Evolutionary conservation across 2,329 filamentous ascomycete genomes (phyloP).

Genomic region (Acrodontium crateriforme): DNA sequence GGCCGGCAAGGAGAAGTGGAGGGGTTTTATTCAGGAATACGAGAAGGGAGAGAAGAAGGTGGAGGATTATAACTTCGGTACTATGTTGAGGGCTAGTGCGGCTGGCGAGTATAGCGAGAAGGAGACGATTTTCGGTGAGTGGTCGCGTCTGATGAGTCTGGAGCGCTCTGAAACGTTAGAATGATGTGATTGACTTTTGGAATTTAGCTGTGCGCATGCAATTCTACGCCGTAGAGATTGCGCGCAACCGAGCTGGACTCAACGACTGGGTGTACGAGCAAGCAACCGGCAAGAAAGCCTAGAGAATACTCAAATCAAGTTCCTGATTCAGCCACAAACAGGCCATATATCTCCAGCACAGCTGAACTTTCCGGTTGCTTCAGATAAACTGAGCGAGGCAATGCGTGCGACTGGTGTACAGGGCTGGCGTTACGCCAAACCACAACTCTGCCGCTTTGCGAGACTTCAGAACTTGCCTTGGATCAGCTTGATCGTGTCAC

Average conservation of each 20-base stretch:
- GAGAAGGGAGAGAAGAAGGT: conserved; percentile 91
- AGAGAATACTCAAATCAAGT: too few relatives aligned
- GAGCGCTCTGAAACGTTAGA: not conserved
- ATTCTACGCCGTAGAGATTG: conserved; percentile 67
- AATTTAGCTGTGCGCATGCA: conserved; percentile 55
- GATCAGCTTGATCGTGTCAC: conserved; percentile 14
- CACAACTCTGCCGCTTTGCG: too few relatives aligned
- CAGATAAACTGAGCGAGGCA: too few relatives aligned
- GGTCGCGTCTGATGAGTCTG: not conserved
- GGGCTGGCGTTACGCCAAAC: too few relatives aligned
- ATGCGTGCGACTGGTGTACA: too few relatives aligned
- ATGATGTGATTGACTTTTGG: conserved; percentile 1
- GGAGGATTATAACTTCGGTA: conserved; percentile 97
- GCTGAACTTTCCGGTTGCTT: not conserved
- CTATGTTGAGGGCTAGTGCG: conserved; percentile 68
- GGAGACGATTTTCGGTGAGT: conserved; percentile 78
- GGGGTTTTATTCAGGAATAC: conserved; percentile 84
- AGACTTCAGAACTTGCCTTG: conserved; percentile 15
- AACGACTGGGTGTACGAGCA: conserved; percentile 97
- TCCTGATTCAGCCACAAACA: too few relatives aligned
- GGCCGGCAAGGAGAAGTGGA: conserved; percentile 83
- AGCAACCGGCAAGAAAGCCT: too few relatives aligned
- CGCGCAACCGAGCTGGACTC: conserved; percentile 68
- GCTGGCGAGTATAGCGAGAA: conserved; percentile 77
- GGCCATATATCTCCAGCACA: too few relatives aligned